Evolutionary conservation across 2,329 filamentous ascomycete species (phyloP), one percentile per base, ranked within the genome.

Genomic region (Paecilomyces formosus): DNA sequence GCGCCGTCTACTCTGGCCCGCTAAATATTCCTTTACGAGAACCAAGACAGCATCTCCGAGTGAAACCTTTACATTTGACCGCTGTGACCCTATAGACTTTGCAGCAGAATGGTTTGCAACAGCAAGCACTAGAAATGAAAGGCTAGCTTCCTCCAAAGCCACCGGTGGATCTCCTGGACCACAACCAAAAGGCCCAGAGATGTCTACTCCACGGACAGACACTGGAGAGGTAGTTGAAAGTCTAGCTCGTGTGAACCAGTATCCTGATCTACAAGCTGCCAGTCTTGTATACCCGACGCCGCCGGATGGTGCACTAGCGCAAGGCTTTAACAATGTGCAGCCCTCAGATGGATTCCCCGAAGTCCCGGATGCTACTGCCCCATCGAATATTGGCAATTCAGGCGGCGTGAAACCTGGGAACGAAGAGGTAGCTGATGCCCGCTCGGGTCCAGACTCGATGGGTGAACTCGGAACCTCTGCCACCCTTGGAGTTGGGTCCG

Each of bases 221-320:
- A 54, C 64, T 33, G 57, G 64, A 12, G 73, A 73, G 31, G 64
- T 63, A 6, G 61, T 73, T 26, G 72, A 75, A 55, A 77, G 74
- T 55, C 66, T 77, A 45, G 74, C 75, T 45, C 69, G 72, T 57
- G 66, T 70, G 51, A 66, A 74, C 4, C 66, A 73, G 57, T 74
- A 73, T 54, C 70, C 72, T 18, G 77, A 79, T 54, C 66, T 79
- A 15, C 72, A 75, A 58, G 61, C 63, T 28, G 68, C 72, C 53
- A 75, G 71, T 59, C 70, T 79, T 55, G 78, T 83, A 30, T 82
- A 83, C 68, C 81, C 80, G 12, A 83, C 81, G 7, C 81, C 81
- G 5, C 80, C 81, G 55, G 81, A 82, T 60, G 79, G 76, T n/a
- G 68, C 76, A 58, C 64, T 71, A 12, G 67, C 67, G 22, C 65